phyloP scores from a whole-genome alignment of 2,329 filamentous ascomycete genomes.

The Chaetomium sp. region DNA sequence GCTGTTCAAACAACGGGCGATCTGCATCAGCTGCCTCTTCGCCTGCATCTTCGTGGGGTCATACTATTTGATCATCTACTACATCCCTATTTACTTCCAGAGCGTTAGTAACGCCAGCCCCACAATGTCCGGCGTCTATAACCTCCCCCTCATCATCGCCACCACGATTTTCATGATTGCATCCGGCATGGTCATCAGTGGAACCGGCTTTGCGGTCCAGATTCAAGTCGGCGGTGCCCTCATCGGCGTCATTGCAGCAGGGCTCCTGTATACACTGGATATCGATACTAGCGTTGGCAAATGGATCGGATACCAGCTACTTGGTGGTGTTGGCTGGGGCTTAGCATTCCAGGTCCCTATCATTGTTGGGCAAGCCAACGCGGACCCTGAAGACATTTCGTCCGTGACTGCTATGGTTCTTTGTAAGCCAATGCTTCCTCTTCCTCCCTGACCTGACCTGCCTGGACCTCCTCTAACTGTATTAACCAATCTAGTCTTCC shows the following conservation, averaged over 20 bases:
- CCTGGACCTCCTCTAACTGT: neutral
- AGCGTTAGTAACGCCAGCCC: slow-evolving; percentile 41
- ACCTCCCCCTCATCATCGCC: slow-evolving; percentile 43
- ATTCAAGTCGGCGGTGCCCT: slow-evolving; percentile 44
- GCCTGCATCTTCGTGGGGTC: slow-evolving; percentile 42
- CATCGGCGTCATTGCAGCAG: slow-evolving; percentile 42
- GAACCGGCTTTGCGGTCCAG: slow-evolving; percentile 40
- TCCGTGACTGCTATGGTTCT: slow-evolving; percentile 38
- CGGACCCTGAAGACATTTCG: slow-evolving; percentile 36
- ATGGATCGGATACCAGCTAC: slow-evolving; percentile 53
- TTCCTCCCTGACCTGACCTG: neutral
- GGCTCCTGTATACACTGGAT: slow-evolving; percentile 43
- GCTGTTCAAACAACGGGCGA: slow-evolving; percentile 39
- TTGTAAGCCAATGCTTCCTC: slow-evolving; percentile 30
- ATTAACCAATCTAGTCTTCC: slow-evolving; percentile 39
- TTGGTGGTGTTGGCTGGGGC: slow-evolving; percentile 47
- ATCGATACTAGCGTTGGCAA: slow-evolving; percentile 38
- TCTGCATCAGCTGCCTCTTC: slow-evolving; percentile 36
- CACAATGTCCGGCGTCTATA: slow-evolving; percentile 41
- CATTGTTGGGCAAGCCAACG: slow-evolving; percentile 44
- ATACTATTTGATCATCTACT: slow-evolving; percentile 45
- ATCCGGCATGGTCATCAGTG: slow-evolving; percentile 38
- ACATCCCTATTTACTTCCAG: slow-evolving; percentile 49
- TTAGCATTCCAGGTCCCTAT: slow-evolving; percentile 47
- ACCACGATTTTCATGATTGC: slow-evolving; percentile 41